These are phyloP conservation scores for Styphnolobium japonicum DNA, from an alignment of 306 rosid species.

Conservation along the genomic window DNA sequence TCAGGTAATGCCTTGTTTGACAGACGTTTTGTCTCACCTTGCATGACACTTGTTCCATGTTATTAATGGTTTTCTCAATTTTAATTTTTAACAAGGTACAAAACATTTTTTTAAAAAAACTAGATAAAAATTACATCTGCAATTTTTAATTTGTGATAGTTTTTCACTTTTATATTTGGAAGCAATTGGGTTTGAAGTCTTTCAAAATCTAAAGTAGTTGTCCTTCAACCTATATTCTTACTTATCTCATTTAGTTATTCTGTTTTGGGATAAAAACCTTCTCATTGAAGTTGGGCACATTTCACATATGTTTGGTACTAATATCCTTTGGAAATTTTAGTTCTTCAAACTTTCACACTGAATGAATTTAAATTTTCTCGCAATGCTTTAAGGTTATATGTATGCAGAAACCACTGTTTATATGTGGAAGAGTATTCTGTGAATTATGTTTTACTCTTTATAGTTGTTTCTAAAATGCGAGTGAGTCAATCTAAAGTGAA, in stretches of 20 bases:
- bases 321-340: neutral
- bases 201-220: neutral
- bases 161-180: neutral
- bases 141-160: neutral
- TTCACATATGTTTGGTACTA: neutral
- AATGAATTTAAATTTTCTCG: neutral
- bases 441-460: neutral
- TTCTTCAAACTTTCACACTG: neutral
- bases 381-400: neutral
- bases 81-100: neutral
- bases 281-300: neutral
- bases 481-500: neutral
- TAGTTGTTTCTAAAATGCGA: neutral
- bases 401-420: neutral
- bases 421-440: neutral
- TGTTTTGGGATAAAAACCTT: neutral
- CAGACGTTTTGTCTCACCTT: neutral
- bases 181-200: neutral
- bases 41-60: neutral
- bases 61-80: neutral
- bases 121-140: neutral
- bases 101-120: neutral
- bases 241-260: neutral
- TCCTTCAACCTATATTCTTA: neutral
- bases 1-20: constrained; percentile 55